phyloP scores from a whole-genome alignment of 805 yeast genomes.

The Ogataea polymorpha region DNA sequence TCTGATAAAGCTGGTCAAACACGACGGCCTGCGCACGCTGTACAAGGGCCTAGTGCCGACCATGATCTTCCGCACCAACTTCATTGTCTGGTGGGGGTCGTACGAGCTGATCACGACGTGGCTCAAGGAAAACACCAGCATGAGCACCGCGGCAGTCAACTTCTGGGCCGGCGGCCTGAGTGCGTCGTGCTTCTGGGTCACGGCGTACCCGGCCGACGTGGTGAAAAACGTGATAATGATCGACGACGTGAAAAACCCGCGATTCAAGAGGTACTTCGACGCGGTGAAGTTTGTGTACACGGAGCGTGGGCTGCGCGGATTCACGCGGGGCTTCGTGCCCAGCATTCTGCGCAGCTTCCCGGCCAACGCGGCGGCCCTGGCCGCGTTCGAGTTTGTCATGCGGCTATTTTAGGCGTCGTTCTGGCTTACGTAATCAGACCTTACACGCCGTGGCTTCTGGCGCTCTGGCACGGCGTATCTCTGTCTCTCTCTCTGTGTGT shows the following conservation, averaged over 20 bases:
- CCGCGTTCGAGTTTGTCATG: conserved; percentile 85
- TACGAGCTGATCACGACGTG: conserved; percentile 74
- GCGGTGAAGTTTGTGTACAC: conserved; percentile 69
- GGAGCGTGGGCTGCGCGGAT: conserved; percentile 55
- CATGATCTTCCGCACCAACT: conserved; percentile 82
- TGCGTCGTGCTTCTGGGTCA: conserved; percentile 84
- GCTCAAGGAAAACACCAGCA: conserved; percentile 59
- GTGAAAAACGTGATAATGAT: conserved; percentile 84
- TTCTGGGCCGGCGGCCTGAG: conserved; percentile 92
- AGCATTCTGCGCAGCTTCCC: conserved; percentile 83
- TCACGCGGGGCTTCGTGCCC: conserved; percentile 78
- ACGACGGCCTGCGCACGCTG: conserved; percentile 67
- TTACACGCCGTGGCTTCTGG: neutral
- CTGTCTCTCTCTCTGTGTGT: neutral
- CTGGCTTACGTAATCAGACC: conserved; percentile 1
- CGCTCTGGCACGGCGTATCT: neutral
- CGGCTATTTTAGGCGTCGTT: conserved; percentile 41
- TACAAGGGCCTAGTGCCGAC: conserved; percentile 85
- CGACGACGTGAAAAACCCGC: conserved; percentile 69
- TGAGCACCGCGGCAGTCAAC: conserved; percentile 70
- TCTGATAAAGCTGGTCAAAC: conserved; percentile 50
- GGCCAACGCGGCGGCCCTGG: conserved; percentile 90
- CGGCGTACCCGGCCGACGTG: conserved; percentile 87
- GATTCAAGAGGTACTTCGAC: conserved; percentile 64
- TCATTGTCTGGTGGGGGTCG: conserved; percentile 92